Conservation (phyloP, 2,329 filamentous ascomycete species). For the Sclerotinia borealis region DNA sequence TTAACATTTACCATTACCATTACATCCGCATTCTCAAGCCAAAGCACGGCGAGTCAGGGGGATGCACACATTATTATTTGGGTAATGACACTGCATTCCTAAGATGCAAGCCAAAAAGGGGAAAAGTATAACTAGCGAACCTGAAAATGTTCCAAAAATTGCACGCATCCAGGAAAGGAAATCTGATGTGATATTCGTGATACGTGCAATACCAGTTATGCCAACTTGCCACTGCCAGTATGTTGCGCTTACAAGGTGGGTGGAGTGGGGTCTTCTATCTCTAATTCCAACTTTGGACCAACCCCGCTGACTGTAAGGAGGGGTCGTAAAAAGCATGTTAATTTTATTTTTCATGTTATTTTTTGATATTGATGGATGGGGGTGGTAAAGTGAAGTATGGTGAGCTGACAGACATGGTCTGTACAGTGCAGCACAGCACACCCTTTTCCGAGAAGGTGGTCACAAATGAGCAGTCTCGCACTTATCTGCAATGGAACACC, state of each 20-base stretch:
- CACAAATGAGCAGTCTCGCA: slow-evolving; percentile 1
- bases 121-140: too few species aligned
- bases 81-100: not conserved
- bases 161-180: not conserved
- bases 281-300: not conserved
- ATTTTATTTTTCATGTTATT: too few species aligned
- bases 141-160: not conserved
- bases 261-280: not conserved
- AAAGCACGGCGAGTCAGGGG: not conserved
- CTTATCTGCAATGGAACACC: not conserved
- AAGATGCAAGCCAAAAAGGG: not conserved
- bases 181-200: slow-evolving; percentile 1
- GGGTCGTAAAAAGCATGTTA: not conserved
- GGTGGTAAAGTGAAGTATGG: not conserved
- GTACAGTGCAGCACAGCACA: not conserved
- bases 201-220: too few species aligned
- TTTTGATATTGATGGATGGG: not conserved
- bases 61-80: not conserved
- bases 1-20: too few species aligned
- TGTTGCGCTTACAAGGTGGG: not conserved
- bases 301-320: slow-evolving; percentile 3
- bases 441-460: not conserved
- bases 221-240: not conserved
- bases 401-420: not conserved
- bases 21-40: not conserved